Evolutionary conservation across 306 rosid species (phyloP).

Genomic region (Vigna hirtella): DNA sequence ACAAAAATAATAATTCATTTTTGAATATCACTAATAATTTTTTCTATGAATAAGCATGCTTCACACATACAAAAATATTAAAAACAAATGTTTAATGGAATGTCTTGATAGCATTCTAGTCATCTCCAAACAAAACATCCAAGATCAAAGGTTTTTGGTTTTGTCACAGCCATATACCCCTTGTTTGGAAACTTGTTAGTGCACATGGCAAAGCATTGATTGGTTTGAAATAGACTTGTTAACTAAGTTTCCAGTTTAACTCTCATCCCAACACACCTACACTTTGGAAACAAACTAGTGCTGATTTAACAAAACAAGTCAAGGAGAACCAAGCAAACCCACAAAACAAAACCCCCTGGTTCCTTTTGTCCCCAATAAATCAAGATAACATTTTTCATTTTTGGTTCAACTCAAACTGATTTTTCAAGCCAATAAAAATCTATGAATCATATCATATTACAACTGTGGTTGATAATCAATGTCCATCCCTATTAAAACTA

Average conservation of each 20-base stretch:
- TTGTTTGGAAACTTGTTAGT: not conserved
- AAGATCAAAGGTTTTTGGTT: not conserved
- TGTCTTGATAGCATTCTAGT: not conserved
- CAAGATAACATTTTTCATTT: not conserved
- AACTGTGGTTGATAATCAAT: no score
- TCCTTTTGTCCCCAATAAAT: slow-evolving; percentile 24
- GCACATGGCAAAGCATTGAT: not conserved
- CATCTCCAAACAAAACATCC: not conserved
- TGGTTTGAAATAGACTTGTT: slow-evolving; percentile 30
- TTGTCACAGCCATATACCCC: not conserved
- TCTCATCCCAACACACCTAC: slow-evolving; percentile 41
- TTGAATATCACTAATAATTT: no score
- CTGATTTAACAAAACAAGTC: no score
- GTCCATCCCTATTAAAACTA: no score
- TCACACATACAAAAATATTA: not conserved
- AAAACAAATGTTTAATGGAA: not conserved
- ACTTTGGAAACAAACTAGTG: not conserved
- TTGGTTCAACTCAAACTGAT: not conserved
- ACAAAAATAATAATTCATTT: no score
- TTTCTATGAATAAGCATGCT: no score
- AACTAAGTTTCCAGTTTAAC: slow-evolving; percentile 21
- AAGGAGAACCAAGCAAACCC: not conserved
- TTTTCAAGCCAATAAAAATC: not conserved
- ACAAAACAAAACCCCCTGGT: slow-evolving; percentile 2
- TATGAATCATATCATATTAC: no score